Conservation (phyloP, 169 alveolate species). For the Blepharisma undulans region DNA sequence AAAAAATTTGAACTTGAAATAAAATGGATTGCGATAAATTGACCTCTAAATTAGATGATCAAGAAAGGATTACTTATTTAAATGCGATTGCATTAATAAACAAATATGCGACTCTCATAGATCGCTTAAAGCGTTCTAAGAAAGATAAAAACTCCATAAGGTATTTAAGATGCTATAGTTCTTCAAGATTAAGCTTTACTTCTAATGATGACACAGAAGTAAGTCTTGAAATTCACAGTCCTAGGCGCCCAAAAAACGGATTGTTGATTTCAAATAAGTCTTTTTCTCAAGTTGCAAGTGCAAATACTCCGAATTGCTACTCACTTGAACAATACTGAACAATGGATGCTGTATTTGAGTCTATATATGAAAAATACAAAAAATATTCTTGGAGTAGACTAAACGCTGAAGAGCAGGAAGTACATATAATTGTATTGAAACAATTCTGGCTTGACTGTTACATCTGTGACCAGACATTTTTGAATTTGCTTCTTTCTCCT, state of each 20-base stretch:
- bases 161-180: neutral
- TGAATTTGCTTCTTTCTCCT: neutral
- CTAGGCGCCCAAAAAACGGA: neutral
- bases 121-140: neutral
- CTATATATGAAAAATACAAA: neutral
- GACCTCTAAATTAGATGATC: neutral
- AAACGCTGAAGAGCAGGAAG: neutral
- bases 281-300: neutral
- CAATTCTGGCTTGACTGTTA: constrained; percentile 37
- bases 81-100: neutral
- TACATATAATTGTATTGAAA: constrained; percentile 10
- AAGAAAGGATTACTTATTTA: neutral
- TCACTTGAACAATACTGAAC: neutral
- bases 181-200: neutral
- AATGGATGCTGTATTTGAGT: neutral
- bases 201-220: neutral
- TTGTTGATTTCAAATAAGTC: neutral
- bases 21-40: neutral
- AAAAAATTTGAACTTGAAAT: neutral
- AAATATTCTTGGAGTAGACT: neutral
- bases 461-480: neutral
- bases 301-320: neutral
- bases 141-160: neutral
- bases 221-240: neutral
- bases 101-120: neutral